Base-by-base conservation (phyloP, 805 yeast species). In the Zygoascus ofunaensis region DNA sequence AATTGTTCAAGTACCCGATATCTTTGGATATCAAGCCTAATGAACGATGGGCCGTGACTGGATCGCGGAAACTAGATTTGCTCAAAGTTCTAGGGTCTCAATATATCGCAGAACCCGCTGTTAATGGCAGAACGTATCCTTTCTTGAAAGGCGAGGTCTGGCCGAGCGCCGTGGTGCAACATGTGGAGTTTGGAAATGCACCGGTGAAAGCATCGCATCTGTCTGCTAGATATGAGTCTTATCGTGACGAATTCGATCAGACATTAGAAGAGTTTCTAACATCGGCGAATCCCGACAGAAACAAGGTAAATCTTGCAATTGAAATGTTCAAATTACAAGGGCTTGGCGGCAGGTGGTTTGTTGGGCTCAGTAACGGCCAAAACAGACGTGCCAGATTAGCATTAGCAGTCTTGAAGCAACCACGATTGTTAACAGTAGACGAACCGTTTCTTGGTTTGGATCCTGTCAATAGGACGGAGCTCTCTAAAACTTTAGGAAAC, bases 401-500 rank as follows among this genome's bases (percentile, higher is more conserved):
- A 0, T 73, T 75, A 48, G 78, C 87, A 0, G 55, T 92, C 36
- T 70, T 86, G 44, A 67, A 69, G 37, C 65, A 73, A 28, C 95
- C 97, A 0, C 66, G 69, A 37, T 51, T 87, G 24, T 63, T 87
- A 43, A 59, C 90, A 3, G 71, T 90, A 17, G 97, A 92, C 60
- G 97, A 92, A 55, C 96, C 96, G 7, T 90, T 87, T 55, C 61
- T 92, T 34, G 98, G 97, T 0, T 68, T 90, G 15, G 98, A 90
- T 56, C 92, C 95, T 0, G 58, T 61, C 1, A 89, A 94, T 10
- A 68, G 85, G 0, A 48, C 61, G 1, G 62, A 73, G 5, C 85
- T 90, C 17, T 75, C 86, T 15, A 56, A 65, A 0, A 74, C 81
- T 0, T 63, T 86, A 42, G 49, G 55, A 5, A 53, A 57, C 2